Conservation (phyloP, 225 moss, liverwort and hornwort species). For the Sphagnum tenellum region DNA sequence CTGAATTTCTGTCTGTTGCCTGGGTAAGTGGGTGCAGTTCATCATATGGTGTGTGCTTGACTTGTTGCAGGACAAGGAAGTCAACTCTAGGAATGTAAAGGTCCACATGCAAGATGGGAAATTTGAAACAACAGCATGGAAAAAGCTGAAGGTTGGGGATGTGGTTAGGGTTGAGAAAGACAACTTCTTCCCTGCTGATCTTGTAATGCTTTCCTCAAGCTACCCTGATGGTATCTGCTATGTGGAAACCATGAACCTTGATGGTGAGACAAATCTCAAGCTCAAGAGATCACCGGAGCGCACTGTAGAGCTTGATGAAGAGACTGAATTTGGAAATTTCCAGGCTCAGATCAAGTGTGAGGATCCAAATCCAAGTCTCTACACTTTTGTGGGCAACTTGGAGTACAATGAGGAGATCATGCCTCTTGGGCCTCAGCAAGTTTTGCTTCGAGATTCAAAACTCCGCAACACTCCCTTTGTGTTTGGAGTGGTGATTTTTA, state of each 20-base stretch:
- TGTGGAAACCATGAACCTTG: slow-evolving; percentile 99
- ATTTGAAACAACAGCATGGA: slow-evolving; percentile 69
- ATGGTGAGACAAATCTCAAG: slow-evolving; percentile 94
- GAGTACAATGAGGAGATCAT: slow-evolving; percentile 55
- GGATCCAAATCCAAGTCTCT: slow-evolving; percentile 89
- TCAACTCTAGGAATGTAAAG: slow-evolving; percentile 71
- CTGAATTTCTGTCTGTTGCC: not conserved
- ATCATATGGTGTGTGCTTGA: not conserved
- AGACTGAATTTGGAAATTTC: slow-evolving; percentile 52
- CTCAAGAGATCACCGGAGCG: slow-evolving; percentile 79
- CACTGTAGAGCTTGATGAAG: slow-evolving; percentile 86
- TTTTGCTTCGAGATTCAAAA: slow-evolving; percentile 88
- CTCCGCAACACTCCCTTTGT: slow-evolving; percentile 83
- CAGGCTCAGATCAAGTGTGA: slow-evolving; percentile 66
- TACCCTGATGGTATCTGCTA: slow-evolving; percentile 95
- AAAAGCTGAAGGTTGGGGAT: slow-evolving; percentile 83
- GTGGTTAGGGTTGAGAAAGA: slow-evolving; percentile 95
- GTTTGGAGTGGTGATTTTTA: slow-evolving; percentile 80
- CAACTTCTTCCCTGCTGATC: slow-evolving; percentile 89
- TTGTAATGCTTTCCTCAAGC: slow-evolving; percentile 86
- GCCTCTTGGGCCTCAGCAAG: slow-evolving; percentile 70
- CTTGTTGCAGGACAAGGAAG: slow-evolving; percentile 69
- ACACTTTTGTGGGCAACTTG: slow-evolving; percentile 89
- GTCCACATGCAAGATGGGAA: slow-evolving; percentile 60
- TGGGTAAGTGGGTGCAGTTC: not conserved